Percentiles rank a stretch among this genome's conserved stretches.
Conservation (phyloP, 306 rosid genomes). For the Vigna mungo region DNA sequence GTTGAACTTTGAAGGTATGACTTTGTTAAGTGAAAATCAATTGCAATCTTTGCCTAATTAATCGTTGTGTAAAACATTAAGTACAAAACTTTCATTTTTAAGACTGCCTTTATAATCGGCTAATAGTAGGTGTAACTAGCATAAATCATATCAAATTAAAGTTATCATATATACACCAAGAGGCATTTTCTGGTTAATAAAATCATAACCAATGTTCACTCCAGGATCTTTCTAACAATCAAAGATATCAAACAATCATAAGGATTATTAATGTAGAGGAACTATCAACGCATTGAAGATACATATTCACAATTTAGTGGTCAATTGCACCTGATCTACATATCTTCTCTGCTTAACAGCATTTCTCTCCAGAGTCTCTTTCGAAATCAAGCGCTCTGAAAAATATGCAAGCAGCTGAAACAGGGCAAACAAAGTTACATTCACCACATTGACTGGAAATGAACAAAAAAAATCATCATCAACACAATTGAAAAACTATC, state of each 20-base stretch:
- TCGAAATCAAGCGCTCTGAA: conserved; percentile 75
- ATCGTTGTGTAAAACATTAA: conserved; percentile 12
- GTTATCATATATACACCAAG: neutral
- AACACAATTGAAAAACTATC: conserved; percentile 14
- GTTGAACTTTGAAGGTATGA: conserved; percentile 23
- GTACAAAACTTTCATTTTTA: neutral
- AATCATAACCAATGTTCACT: conserved; percentile 21
- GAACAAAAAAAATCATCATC: conserved; percentile 39
- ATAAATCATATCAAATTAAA: conserved; percentile 28
- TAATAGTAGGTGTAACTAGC: conserved; percentile 13
- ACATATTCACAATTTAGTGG: conserved; percentile 35
- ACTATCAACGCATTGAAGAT: conserved; percentile 22
- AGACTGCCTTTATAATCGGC: conserved; percentile 5
- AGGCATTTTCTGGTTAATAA: conserved; percentile 24
- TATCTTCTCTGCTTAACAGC: conserved; percentile 70
- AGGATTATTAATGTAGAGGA: conserved; percentile 7
- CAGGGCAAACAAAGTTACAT: conserved; percentile 35
- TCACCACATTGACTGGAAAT: conserved; percentile 36
- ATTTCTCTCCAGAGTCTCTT: conserved; percentile 74
- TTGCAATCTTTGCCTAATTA: conserved; percentile 13
- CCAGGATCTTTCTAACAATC: neutral
- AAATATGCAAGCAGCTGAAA: conserved; percentile 81
- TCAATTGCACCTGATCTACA: conserved; percentile 68
- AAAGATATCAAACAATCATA: conserved; percentile 30
- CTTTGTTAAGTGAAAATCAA: conserved; percentile 10